A percentile compares a stretch with the other conserved stretches of the same genome.
Conservation (phyloP, 257 asterid species). For the Ilex aquifolium region DNA sequence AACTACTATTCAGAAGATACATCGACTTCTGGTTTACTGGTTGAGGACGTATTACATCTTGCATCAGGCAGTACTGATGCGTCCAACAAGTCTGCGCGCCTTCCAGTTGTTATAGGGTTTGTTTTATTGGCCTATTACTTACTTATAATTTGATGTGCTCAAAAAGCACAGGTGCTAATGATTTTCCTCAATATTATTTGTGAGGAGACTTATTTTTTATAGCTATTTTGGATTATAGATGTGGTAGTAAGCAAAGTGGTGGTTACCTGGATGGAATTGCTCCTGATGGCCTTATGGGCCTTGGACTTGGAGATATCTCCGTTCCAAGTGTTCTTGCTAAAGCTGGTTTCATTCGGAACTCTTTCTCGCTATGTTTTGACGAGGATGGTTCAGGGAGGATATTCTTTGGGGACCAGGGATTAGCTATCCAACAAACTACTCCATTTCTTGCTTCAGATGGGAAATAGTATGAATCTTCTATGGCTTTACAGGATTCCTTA, state of each 20-base stretch:
- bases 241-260: conserved; percentile 85
- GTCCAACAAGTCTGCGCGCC: conserved; percentile 33
- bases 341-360: conserved; percentile 60
- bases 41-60: conserved; percentile 66
- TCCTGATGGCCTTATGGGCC: conserved; percentile 80
- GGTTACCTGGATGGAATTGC: conserved; percentile 64
- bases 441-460: conserved; percentile 44
- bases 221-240: conserved; percentile 30
- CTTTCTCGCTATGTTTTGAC: conserved; percentile 76
- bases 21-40: conserved; percentile 68
- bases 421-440: conserved; percentile 48
- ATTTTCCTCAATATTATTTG: neutral
- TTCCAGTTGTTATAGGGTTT: conserved; percentile 59
- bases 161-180: no score
- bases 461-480: conserved; percentile 29
- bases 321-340: conserved; percentile 73
- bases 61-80: conserved; percentile 32
- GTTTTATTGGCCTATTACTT: neutral
- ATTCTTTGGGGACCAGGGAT: conserved; percentile 78
- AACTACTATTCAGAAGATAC: conserved; percentile 50
- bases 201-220: neutral
- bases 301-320: conserved; percentile 73
- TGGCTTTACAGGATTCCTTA: neutral
- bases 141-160: no score
- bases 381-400: conserved; percentile 64